These are phyloP conservation scores for Cicer yamashitae DNA, from an alignment of 306 rosid species.

Conservation along the genomic window DNA sequence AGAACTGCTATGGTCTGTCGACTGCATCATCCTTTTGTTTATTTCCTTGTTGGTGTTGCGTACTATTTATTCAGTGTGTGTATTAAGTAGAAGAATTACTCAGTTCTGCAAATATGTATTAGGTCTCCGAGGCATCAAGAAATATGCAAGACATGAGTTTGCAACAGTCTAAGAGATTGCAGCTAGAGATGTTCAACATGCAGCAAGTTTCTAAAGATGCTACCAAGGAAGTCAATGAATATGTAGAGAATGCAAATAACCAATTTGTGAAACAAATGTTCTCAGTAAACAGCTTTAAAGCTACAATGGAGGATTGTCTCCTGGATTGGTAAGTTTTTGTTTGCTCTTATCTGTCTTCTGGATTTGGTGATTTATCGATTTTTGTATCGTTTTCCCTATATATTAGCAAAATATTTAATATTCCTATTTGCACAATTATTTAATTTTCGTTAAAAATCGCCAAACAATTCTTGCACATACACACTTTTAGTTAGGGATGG, in stretches of 20 bases:
- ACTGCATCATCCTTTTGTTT: constrained; percentile 11
- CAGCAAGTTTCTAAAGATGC: constrained; percentile 69
- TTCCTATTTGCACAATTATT: neutral
- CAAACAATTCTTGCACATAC: neutral
- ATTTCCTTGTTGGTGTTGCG: constrained; percentile 20
- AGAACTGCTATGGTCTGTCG: constrained; percentile 62
- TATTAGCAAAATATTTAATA: neutral
- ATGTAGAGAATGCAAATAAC: constrained; percentile 56
- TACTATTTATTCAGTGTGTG: neutral
- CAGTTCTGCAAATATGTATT: constrained; percentile 41
- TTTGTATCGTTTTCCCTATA: neutral
- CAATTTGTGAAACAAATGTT: constrained; percentile 58
- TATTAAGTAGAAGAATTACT: neutral
- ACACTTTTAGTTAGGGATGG: constrained; percentile 4
- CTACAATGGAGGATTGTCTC: constrained; percentile 60
- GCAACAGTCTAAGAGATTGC: constrained; percentile 61
- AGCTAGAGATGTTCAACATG: constrained; percentile 62
- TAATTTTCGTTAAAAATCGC: neutral
- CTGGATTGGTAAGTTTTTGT: constrained; percentile 69
- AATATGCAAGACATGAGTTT: constrained; percentile 56
- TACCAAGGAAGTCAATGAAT: constrained; percentile 53
- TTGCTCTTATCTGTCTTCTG: constrained; percentile 1
- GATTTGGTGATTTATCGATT: neutral
- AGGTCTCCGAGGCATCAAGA: constrained; percentile 81
- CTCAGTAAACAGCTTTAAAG: constrained; percentile 54